Evolutionary conservation across 2,329 filamentous ascomycete species (phyloP).

Genomic region (Juglanconis oblonga): DNA sequence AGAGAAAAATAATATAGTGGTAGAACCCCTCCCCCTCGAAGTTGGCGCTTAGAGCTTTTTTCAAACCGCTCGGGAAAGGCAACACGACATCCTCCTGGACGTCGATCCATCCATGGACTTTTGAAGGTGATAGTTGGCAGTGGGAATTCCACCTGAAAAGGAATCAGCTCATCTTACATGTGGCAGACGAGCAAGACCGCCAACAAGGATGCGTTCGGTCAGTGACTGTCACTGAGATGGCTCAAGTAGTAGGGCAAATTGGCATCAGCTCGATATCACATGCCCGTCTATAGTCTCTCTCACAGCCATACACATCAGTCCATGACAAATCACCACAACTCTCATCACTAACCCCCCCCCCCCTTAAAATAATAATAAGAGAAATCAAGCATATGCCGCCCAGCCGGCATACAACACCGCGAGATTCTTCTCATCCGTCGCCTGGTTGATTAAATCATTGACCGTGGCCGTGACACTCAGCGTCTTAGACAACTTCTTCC

Average conservation of each 20-base stretch:
- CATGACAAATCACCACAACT: too few species aligned
- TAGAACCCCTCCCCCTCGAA: too few species aligned
- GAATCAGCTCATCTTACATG: neutral
- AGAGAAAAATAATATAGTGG: too few species aligned
- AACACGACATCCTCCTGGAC: too few species aligned
- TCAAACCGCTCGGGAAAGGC: too few species aligned
- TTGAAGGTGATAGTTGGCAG: too few species aligned
- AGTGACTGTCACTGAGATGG: neutral
- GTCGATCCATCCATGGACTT: too few species aligned
- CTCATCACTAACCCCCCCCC: neutral
- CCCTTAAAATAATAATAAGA: neutral
- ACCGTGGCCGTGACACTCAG: conserved; percentile 93
- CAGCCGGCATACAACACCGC: conserved; percentile 79
- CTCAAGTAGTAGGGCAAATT: neutral
- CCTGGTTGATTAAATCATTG: conserved; percentile 94
- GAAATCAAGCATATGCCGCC: conserved; percentile 38
- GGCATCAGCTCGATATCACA: neutral
- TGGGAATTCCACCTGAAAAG: too few species aligned
- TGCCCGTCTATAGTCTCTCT: neutral
- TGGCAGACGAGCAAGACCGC: neutral
- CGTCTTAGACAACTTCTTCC: conserved; percentile 93
- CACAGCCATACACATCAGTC: neutral
- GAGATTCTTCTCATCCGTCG: conserved; percentile 87
- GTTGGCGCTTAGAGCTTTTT: too few species aligned
- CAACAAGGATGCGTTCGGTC: too few species aligned